A percentile compares a stretch with the other conserved stretches of the same genome.
phyloP scores from a whole-genome alignment of 148 eudicot species.

The Rhododendron williamsianum region DNA sequence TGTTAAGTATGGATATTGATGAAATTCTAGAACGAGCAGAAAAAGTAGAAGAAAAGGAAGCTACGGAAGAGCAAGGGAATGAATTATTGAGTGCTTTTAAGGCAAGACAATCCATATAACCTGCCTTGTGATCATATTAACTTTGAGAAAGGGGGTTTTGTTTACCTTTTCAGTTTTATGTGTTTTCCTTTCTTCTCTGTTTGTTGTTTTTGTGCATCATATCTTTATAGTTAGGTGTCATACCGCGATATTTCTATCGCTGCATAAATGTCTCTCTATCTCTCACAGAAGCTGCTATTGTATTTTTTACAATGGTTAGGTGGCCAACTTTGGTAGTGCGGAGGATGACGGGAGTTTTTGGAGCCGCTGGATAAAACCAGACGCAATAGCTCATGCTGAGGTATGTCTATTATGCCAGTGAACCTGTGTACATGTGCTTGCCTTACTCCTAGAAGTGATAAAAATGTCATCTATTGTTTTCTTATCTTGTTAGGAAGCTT shows the following conservation, averaged over 20 bases:
- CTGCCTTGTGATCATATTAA: not conserved
- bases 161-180: not conserved
- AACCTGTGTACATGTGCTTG: not conserved
- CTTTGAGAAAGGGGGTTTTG: not conserved
- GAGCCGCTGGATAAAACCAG: slow-evolving; percentile 99
- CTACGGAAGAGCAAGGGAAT: slow-evolving; percentile 61
- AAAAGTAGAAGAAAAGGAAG: slow-evolving; percentile 81
- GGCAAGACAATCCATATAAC: slow-evolving; percentile 29
- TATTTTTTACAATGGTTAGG: slow-evolving; percentile 39
- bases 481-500: slow-evolving; percentile 57
- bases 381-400: slow-evolving; percentile 83
- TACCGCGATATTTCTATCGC: not conserved
- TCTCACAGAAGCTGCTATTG: not conserved
- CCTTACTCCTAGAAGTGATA: not conserved
- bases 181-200: not conserved
- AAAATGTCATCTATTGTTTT: not conserved
- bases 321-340: slow-evolving; percentile 86
- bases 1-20: slow-evolving; percentile 88
- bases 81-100: slow-evolving; percentile 93
- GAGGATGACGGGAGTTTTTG: slow-evolving; percentile 98
- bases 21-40: slow-evolving; percentile 99
- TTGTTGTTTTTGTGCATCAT: not conserved
- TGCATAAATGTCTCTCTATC: not conserved
- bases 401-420: slow-evolving; percentile 24
- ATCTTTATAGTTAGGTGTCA: not conserved